Evolutionary conservation across 169 alveolate species (phyloP), one percentile per base, ranked within the genome.

Genomic region (Plasmodium berghei): DNA sequence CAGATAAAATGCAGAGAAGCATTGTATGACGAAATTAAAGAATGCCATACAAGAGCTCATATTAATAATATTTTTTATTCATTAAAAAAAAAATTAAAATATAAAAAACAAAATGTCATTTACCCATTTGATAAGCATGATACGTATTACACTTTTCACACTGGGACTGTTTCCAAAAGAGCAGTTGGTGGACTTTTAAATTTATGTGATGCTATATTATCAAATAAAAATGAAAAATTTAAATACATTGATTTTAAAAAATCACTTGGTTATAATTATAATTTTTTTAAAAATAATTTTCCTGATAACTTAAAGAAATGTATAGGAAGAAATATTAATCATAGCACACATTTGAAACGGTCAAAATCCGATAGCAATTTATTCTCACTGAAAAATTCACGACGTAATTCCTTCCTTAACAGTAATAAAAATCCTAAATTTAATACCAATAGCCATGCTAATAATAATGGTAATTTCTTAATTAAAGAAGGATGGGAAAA

Each of bases 181-280:
- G 95, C 94, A n/a, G 92, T 93, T 26, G 94, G 94, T 8, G 91
- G 93, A 5, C 63, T 93, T 12, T 18, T 87, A 75, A 80, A 74
- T 48, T 87, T 92, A 16, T 75, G 92, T 55, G 89, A 92, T 85
- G 77, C 54, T 24, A 80, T 80, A 40, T 67, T 80, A 16, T 67
- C 85, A 4, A 49, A 80, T 64, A 67, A 80, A 59, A 80, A 80
- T 52, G 90, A 80, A 18, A 80, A 80, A 55, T 80, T 67, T 67
- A 80, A 80, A 48, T 80, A 66, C 48, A 80, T 80, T 12, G 90
- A 80, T 48, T 80, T 80, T 67, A 80, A 80, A 26, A 80, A 80
- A 45, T 80, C 90, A 1, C 55, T 80, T 42, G 22, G 46, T 10
- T 80, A 80, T 48, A 80, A 80, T 67, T 80, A 80, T 46, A 69